These are phyloP conservation scores for Cavenderia fasciculata DNA, from an alignment of 78 protist genomes.

Conservation along the genomic window DNA sequence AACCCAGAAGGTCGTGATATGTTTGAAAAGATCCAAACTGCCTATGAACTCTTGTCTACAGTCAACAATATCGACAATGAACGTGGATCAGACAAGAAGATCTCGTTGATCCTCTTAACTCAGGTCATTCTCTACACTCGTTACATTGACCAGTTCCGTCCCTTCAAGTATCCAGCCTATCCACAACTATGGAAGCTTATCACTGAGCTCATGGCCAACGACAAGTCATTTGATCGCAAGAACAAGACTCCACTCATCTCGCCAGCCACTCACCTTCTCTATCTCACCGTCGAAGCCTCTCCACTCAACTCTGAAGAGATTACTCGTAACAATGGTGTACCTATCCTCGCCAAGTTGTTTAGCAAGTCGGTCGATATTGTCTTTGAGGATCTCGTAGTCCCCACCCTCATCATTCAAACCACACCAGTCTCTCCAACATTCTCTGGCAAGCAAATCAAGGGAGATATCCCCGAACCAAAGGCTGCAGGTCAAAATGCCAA, in stretches of 20 bases:
- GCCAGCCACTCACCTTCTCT: slow-evolving; percentile 79
- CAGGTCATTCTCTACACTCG: slow-evolving; percentile 87
- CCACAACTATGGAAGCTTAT: slow-evolving; percentile 78
- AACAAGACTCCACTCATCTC: slow-evolving; percentile 69
- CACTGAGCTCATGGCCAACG: slow-evolving; percentile 15
- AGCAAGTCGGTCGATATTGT: slow-evolving; percentile 13
- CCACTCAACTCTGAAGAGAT: slow-evolving; percentile 90
- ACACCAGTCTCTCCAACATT: slow-evolving; percentile 70
- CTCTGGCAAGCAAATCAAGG: slow-evolving; percentile 56
- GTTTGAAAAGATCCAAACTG: slow-evolving; percentile 88
- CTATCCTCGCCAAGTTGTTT: slow-evolving; percentile 62
- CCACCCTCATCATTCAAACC: slow-evolving; percentile 52
- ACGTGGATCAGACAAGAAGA: slow-evolving; percentile 83
- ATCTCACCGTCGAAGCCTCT: slow-evolving; percentile 84
- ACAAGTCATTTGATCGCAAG: slow-evolving; percentile 33
- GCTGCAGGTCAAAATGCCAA: neutral
- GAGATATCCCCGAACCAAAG: slow-evolving; percentile 67
- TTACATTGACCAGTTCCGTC: slow-evolving; percentile 69
- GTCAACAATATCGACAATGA: slow-evolving; percentile 92
- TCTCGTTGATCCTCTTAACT: slow-evolving; percentile 74
- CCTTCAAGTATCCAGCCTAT: slow-evolving; percentile 93
- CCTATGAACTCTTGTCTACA: slow-evolving; percentile 84
- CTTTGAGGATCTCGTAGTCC: slow-evolving; percentile 1
- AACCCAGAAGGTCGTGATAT: slow-evolving; percentile 87
- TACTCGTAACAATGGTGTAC: slow-evolving; percentile 85